phyloP scores from a whole-genome alignment of 208 protist genomes.

The Leishmania amazonensis region DNA sequence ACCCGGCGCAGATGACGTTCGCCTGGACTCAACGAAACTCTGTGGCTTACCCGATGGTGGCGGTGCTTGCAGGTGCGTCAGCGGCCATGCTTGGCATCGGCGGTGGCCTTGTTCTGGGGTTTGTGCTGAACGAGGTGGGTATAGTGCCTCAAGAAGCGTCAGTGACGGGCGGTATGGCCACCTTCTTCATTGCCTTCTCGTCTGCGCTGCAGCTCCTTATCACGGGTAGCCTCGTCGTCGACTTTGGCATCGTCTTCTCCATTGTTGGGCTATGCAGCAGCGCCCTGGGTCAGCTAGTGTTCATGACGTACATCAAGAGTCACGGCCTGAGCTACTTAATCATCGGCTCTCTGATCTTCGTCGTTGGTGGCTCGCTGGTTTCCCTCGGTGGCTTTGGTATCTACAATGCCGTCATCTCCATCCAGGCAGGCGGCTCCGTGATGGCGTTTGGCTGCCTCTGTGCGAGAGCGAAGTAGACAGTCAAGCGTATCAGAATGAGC shows the following conservation, averaged over 20 bases:
- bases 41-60: conserved; percentile 63
- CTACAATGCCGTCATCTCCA: conserved; percentile 56
- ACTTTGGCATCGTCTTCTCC: conserved; percentile 69
- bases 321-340: conserved; percentile 67
- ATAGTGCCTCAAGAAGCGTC: conserved; percentile 78
- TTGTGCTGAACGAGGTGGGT: conserved; percentile 81
- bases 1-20: conserved; percentile 47
- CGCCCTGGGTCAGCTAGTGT: conserved; percentile 64
- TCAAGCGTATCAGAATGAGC: neutral
- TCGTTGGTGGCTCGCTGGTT: conserved; percentile 73
- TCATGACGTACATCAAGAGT: conserved; percentile 77
- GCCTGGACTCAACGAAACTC: conserved; percentile 58
- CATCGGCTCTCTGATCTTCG: conserved; percentile 55
- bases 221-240: conserved; percentile 50
- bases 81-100: conserved; percentile 86
- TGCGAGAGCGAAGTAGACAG: conserved; percentile 5
- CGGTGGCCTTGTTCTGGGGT: conserved; percentile 81
- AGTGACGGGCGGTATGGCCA: conserved; percentile 71
- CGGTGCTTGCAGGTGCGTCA: conserved; percentile 72
- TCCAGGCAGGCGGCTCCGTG: conserved; percentile 38
- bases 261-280: conserved; percentile 65
- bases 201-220: conserved; percentile 59
- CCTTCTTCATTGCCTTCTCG: conserved; percentile 84
- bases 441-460: conserved; percentile 66
- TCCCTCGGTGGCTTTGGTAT: conserved; percentile 73